Base-by-base conservation (phyloP, 352 stramenopile genomes). In the Phytophthora multivora region DNA sequence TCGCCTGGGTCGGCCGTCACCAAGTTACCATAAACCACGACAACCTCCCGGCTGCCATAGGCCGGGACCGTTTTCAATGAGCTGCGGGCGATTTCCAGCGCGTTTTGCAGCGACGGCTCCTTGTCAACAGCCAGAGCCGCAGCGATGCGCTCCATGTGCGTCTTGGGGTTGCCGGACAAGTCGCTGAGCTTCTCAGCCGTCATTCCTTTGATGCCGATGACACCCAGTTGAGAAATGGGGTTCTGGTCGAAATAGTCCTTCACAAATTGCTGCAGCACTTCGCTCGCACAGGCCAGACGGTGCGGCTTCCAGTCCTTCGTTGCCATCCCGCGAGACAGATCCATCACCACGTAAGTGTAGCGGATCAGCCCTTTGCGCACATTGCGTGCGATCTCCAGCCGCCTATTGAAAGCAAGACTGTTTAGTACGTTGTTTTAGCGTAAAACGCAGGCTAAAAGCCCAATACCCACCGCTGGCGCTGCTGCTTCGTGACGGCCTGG, bases 1-100 rank as follows among this genome's bases (percentile, higher is more conserved):
- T 99, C 90, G 33, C 96, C 95, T 5, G 97, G 97, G 75, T 99
- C 97, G 40, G 93, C 98, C 2, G 96, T 98, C 30, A 95, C 93
- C 8, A 99, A 77, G 59, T 93, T 98, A 31, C 91, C 94, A 55
- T 97, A 98, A 25, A 99, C 57, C 19, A 99, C 88, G 6, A 99
- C 72, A 46, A 99, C 83, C 79, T 97, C 86, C 15, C 85, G 83
- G 43, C 81, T 92, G n/a, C 86, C 86, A 46, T 95, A 95, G 19
- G 83, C 79, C 1, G 83, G 86, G 25, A 93, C 93, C 30, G 96
- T 96, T 59, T 97, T 96, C 48, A 99, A 81, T n/a, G 87, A 86
- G 51, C 63, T 90, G 33, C 79, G 79, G n/a, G 90, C 90, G 41
- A 98, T 80, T 65, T 97, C 90, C 9, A 98, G 64, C 7, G 89